Base-by-base conservation (phyloP, 208 protist species). In the Acanthamoeba healyi region DNA sequence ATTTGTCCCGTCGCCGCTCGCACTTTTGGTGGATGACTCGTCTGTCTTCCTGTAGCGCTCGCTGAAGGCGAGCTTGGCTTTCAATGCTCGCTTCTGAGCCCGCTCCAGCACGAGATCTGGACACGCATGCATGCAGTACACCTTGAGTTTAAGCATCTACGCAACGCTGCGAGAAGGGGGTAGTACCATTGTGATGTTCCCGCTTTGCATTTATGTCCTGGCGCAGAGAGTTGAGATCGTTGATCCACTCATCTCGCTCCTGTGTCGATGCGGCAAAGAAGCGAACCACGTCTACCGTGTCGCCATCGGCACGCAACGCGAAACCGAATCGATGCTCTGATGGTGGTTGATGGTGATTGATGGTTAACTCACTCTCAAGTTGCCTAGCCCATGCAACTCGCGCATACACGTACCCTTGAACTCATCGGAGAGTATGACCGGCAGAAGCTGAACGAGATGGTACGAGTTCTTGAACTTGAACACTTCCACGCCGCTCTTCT, bases 391-490 rank as follows among this genome's bases (percentile, higher is more conserved):
- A n/a, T n/a, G n/a, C n/a, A n/a, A n/a, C n/a, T 56, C 54, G 54
- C 29, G 54, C 24, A 9, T n/a, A 22, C 29, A 29, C 61, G 29
- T 38, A 70, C 61, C 61, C 61, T 70, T 70, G 17, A 36, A 36
- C 29, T 70, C 61, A 36, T 70, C 61, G 19, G 38, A 19, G 19
- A 81, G 40, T 15, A 90, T 26, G 58, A 90, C 54, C 32, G 82
- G 82, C 38, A 34, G 49, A 38, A 90, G 36, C 51, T 90, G 82
- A 22, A 67, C 44, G 14, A 90, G 38, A 67, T 67, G 44, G 14
- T 67, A 90, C 15, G 82, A 90, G 58, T 90, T 38, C 51, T 67
- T 90, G 34, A 67, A 90, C 40, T 90, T 90, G 51, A 90, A 67
- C 24, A 90, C 42, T 22, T 90, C 54, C 9, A 90, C 54, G 9